Base-by-base conservation (phyloP, 768 basidiomycete genomes). In the Clitopilus hobsonii region DNA sequence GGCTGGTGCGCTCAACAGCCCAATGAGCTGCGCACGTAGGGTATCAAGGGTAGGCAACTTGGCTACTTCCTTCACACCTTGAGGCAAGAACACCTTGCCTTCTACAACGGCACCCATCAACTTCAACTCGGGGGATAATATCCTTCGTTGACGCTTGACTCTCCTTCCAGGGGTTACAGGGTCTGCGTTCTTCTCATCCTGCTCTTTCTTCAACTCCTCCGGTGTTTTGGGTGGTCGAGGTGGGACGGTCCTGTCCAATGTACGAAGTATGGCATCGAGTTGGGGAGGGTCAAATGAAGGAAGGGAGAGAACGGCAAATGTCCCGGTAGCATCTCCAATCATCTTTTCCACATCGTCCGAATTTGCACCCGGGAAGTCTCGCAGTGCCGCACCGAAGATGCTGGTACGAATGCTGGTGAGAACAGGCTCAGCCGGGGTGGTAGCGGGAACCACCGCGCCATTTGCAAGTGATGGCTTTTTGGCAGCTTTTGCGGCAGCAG, bases 61-160 rank as follows among this genome's bases (percentile, higher is more conserved):
- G 27, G 86, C 82, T 4, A 94, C 82, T 13, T 82, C 76, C 64
- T 76, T 72, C 53, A 94, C 71, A 5, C 78, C 78, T 8, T 76
- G 69, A 18, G 81, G 76, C 51, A 83, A 73, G 67, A 94, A 81
- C 54, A 91, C 74, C 57, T 79, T 74, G 29, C 85, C 85, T 63
- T 95, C 94, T 57, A 95, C 77, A 52, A 97, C 66, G 28, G 89
- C 91, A 23, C 88, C 91, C 55, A 93, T 77, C 23, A 96, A 71
- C 61, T 73, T 80, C 54, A 96, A 67, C 62, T 89, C 85, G 5
- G 91, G 90, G 25, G 74, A 69, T 61, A 83, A 67, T 28, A 74
- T 67, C 57, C 81, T 80, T 54, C 77, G 76, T 59, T 81, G 68
- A 49, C 77, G 80, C 69, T 85, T 88, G 62, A 81, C 74, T 61